phyloP scores from a whole-genome alignment of 257 asterid genomes.

The Lycium ferocissimum region DNA sequence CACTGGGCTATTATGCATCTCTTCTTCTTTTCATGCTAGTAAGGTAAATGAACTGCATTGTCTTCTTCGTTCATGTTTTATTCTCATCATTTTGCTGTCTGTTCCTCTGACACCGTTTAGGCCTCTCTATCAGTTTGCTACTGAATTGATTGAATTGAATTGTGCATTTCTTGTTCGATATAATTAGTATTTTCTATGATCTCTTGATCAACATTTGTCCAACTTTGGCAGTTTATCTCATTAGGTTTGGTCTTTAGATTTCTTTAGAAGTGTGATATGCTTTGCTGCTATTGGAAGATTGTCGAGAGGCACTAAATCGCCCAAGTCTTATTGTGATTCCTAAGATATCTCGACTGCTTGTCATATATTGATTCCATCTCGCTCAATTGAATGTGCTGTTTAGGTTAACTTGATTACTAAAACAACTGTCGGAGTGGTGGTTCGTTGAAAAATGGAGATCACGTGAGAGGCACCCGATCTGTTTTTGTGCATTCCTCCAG shows the following conservation, averaged over 20 bases:
- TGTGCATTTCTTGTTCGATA: slow-evolving; percentile 2
- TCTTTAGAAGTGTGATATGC: neutral
- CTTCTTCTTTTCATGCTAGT: neutral
- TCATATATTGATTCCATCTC: neutral
- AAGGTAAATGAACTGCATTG: neutral
- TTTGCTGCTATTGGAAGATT: neutral
- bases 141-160: slow-evolving; percentile 1
- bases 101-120: neutral
- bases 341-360: neutral
- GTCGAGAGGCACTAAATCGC: neutral
- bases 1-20: neutral
- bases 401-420: neutral
- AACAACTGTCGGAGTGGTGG: neutral
- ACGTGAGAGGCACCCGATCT: neutral
- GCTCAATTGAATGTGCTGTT: neutral
- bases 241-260: neutral
- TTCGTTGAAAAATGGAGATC: neutral
- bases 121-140: neutral
- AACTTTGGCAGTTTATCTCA: neutral
- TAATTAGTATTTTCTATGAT: neutral
- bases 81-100: neutral
- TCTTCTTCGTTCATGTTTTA: neutral
- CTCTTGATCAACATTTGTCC: neutral
- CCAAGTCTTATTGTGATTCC: neutral
- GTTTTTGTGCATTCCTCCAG: neutral